phyloP scores from a whole-genome alignment of 108 stramenopile species.

The Nannochloropsis gaditana region DNA sequence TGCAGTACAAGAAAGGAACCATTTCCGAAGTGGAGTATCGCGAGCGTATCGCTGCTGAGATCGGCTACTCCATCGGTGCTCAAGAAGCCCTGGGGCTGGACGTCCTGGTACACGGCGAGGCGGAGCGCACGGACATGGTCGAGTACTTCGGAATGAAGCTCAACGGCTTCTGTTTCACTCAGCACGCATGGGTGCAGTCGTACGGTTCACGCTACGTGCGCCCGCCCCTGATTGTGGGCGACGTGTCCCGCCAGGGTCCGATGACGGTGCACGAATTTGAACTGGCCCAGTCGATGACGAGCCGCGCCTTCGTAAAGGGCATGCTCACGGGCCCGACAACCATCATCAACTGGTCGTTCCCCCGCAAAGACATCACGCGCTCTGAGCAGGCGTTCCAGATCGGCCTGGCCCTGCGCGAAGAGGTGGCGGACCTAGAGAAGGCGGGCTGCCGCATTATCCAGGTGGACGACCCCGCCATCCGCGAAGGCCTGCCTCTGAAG shows the following conservation, averaged over 20 bases:
- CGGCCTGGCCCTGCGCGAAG: conserved; percentile 59
- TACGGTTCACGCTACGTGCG: conserved; percentile 65
- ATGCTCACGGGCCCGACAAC: conserved; percentile 71
- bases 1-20: conserved; percentile 50
- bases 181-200: conserved; percentile 67
- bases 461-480: conserved; percentile 66
- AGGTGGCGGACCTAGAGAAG: conserved; percentile 60
- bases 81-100: conserved; percentile 62
- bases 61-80: conserved; percentile 56
- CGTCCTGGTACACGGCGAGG: conserved; percentile 65
- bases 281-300: conserved; percentile 62
- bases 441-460: conserved; percentile 64
- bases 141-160: conserved; percentile 66
- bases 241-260: conserved; percentile 55
- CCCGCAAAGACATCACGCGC: conserved; percentile 61
- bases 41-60: conserved; percentile 59
- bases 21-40: conserved; percentile 54
- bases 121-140: conserved; percentile 70
- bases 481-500: conserved; percentile 65
- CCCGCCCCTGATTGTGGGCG: conserved; percentile 61
- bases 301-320: conserved; percentile 63
- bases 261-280: conserved; percentile 65
- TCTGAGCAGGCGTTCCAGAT: conserved; percentile 64
- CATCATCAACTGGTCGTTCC: conserved; percentile 72
- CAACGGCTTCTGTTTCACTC: conserved; percentile 60